A percentile compares a stretch with the other conserved stretches of the same genome.
These are phyloP conservation scores for Alternaria viburni DNA, from an alignment of 2,329 filamentous ascomycete genomes.

Conservation along the genomic window DNA sequence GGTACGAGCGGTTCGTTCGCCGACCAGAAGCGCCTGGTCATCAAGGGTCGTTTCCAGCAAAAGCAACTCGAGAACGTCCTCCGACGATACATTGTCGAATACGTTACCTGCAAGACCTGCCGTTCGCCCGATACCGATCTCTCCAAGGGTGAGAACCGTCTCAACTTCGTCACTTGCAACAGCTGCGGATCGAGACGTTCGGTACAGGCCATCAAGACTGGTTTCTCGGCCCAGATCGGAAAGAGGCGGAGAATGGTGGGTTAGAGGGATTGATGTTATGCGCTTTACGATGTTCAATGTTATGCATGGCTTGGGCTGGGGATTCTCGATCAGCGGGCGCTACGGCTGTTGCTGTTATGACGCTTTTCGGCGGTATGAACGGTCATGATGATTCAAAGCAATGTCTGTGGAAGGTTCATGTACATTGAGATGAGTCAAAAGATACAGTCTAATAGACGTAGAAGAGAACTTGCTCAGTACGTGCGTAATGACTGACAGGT, in stretches of 20 bases:
- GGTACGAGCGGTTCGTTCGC: slow-evolving; percentile 90
- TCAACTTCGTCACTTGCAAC: slow-evolving; percentile 99
- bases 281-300: slow-evolving; percentile 29
- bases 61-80: slow-evolving; percentile 99
- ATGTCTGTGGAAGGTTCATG: not conserved
- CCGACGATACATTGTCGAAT: slow-evolving; percentile 95
- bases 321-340: slow-evolving; percentile 23
- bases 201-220: slow-evolving; percentile 98
- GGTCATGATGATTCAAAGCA: slow-evolving; percentile 9
- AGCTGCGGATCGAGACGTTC: slow-evolving; percentile 70
- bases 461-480: not conserved
- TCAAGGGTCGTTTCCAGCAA: slow-evolving; percentile 99
- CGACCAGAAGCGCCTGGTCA: slow-evolving; percentile 92
- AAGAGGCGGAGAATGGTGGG: slow-evolving; percentile 95
- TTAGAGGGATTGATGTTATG: slow-evolving; percentile 57
- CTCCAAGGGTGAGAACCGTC: slow-evolving; percentile 98
- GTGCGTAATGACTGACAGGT: not conserved
- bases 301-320: slow-evolving; percentile 30
- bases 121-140: slow-evolving; percentile 61
- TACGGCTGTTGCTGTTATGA: slow-evolving; percentile 18
- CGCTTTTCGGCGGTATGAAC: slow-evolving; percentile 3
- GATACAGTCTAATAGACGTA: not conserved
- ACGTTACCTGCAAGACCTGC: slow-evolving; percentile 99
- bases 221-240: slow-evolving; percentile 99
- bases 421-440: not conserved